These are phyloP conservation scores for Sarcodon aspratus DNA, from an alignment of 768 basidiomycete genomes.

Conservation along the genomic window DNA sequence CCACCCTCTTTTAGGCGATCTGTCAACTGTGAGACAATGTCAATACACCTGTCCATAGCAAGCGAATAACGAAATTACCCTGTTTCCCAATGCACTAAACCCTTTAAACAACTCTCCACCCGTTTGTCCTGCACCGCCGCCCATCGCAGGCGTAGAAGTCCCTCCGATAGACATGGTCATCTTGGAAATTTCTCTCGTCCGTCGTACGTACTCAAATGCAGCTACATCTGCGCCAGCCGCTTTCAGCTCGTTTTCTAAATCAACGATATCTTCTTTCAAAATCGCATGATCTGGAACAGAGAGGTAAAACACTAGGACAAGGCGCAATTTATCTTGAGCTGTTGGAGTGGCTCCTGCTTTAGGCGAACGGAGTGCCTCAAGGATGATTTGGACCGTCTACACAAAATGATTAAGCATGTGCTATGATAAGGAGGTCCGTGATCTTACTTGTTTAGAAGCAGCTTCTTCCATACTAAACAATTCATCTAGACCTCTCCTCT, in stretches of 20 bases:
- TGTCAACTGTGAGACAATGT: constrained; percentile 50
- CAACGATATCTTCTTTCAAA: constrained; percentile 78
- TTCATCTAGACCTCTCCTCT: constrained; percentile 88
- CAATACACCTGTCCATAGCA: neutral
- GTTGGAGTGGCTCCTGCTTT: constrained; percentile 57
- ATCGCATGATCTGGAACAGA: constrained; percentile 73
- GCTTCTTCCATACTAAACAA: constrained; percentile 96
- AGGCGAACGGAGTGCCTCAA: constrained; percentile 76
- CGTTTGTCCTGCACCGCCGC: constrained; percentile 37
- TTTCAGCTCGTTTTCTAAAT: constrained; percentile 82
- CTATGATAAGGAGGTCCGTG: neutral
- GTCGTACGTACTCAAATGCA: constrained; percentile 89
- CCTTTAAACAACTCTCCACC: constrained; percentile 89
- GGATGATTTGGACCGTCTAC: constrained; percentile 67
- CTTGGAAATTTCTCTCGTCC: constrained; percentile 80
- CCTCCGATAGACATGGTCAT: constrained; percentile 71
- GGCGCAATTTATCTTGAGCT: constrained; percentile 79
- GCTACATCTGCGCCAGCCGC: constrained; percentile 67
- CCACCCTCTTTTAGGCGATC: constrained; percentile 91
- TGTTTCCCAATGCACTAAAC: constrained; percentile 85
- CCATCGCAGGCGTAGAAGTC: constrained; percentile 54
- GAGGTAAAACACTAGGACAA: constrained; percentile 92
- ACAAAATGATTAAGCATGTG: neutral
- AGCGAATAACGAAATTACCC: constrained; percentile 33
- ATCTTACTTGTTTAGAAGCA: constrained; percentile 66